Percentiles rank a stretch among this genome's conserved stretches.
Evolutionary conservation across 148 eudicot genomes (phyloP).

Genomic region (Fagopyrum homotropicum): DNA sequence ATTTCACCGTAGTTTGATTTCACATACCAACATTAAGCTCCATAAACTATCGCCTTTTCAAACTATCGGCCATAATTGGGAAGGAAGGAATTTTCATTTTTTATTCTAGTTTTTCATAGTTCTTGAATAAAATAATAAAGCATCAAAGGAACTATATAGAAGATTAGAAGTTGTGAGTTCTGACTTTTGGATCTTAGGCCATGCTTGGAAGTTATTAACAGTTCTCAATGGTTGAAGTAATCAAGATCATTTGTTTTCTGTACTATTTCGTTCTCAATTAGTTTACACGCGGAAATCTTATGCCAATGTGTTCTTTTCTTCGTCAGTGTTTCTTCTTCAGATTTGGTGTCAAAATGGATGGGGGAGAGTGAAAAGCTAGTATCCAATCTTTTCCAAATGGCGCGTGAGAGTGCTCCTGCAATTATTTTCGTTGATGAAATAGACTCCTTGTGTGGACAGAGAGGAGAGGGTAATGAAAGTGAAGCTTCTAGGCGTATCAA

Average conservation of each 20-base stretch:
- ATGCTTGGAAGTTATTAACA: neutral
- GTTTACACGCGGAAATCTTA: conserved; percentile 15
- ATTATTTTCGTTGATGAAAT: conserved; percentile 96
- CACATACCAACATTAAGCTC: no score
- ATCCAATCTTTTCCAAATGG: conserved; percentile 94
- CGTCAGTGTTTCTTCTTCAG: conserved; percentile 87
- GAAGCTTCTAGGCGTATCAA: conserved; percentile 99
- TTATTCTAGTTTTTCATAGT: neutral
- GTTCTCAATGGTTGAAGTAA: neutral
- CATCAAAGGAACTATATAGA: neutral
- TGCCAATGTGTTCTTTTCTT: conserved; percentile 29
- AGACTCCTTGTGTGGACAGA: conserved; percentile 94
- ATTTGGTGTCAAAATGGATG: conserved; percentile 99
- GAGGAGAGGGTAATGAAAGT: conserved; percentile 99
- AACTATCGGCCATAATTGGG: neutral
- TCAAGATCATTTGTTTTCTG: neutral
- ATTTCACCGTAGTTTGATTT: no score
- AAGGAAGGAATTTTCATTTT: neutral
- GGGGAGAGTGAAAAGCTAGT: conserved; percentile 99
- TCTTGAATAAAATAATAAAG: neutral
- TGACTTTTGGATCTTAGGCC: neutral
- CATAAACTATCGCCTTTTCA: no score
- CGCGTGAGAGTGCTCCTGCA: conserved; percentile 95
- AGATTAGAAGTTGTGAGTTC: neutral
- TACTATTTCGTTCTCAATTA: neutral